Evolutionary conservation across 148 eudicot species (phyloP), one percentile per base, ranked within the genome.

Genomic region (Cornus suecica): DNA sequence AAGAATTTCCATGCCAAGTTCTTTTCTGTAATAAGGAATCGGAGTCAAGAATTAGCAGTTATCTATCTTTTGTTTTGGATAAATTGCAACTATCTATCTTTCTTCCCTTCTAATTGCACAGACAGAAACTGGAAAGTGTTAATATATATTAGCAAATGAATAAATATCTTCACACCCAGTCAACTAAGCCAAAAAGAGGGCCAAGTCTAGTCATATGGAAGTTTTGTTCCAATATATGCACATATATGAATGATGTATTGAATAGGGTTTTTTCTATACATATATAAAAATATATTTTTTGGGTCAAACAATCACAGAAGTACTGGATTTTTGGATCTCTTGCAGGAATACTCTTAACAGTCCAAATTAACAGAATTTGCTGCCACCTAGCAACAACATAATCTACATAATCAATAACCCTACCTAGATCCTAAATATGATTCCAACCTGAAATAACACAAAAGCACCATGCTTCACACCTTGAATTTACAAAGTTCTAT

Each of bases 1-100:
- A 54, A 91, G 74, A 76, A 86, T 83, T 61, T 91, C 97, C 93
- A 91, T 91, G 78, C 72, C 75, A 56, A 62, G 70, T 1, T 28
- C 0, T 23, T 30, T 30, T 81, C 92, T 91, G 88, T 83, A 79
- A 70, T 8, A 61, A 28, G 62, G 63, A 80, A 75, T 9, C 23
- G 20, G 67, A 66, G 72, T 11, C 72, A 56, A 41, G 31, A 56
- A 56, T 72, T 66, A 27, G 61, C 20, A 78, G 3, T n/a, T 51
- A 16, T 16, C 54, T 16, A 48, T 37, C 42, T 1, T 37, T 37
- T 37, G 42, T 37, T 37, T 32, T 37, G 6, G 42, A 10, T 37
- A 37, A 37, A 37, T 66, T 11, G 61, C 20, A 78, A 16, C 62
- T 1, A 58, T 58, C 25, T 58, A 58, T 14, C 62, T 58, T 58